Evolutionary conservation across 2,329 filamentous ascomycete species (phyloP), one percentile per base, ranked within the genome.

Genomic region (Fusarium torulosum): DNA sequence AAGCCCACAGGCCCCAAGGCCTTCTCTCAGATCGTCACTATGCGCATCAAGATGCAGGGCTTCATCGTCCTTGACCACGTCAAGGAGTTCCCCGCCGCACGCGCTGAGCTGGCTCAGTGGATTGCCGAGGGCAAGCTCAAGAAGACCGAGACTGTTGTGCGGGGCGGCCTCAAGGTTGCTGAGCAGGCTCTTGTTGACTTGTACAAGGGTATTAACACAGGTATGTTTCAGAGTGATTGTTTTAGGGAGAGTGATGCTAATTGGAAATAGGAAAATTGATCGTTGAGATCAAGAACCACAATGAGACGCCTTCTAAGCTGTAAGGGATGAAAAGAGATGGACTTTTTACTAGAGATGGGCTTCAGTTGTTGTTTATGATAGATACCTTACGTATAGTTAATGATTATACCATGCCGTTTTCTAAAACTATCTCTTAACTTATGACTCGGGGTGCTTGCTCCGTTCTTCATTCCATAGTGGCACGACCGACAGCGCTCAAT

Each of bases 61-160:
- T 94, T 94, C 77, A 90, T 94, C 66, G 86, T 93, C 40, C 86
- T 92, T 53, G 91, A 94, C 76, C 92, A 85, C 72, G 79, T 76
- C 9, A 80, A 85, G 58, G 83, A 90, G 74, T 92, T 85, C 75
- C 74, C 83, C 1, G 75, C 80, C 42, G 92, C 90, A 1, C 79
- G 85, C 59, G 82, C 85, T 74, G 84, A 93, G 71, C 79, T 94
- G n/a, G 84, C 84, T 2, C 77, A 86, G 68, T 94, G 91, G 91
- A 76, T 93, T 21, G 80, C 81, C 1, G 87, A 92, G 75, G 91
- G 91, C 55, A 93, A 90, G 81, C 78, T 94, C 66, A 88, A 92
- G 84, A 81, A 88, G 60, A 89, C 89, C 76, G 90, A 93, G 78
- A 90, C 89, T 4, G 86, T 94, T 62, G 78, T 93, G 63, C 86